phyloP scores from a whole-genome alignment of 106 monocot species.

The Allium fistulosum region DNA sequence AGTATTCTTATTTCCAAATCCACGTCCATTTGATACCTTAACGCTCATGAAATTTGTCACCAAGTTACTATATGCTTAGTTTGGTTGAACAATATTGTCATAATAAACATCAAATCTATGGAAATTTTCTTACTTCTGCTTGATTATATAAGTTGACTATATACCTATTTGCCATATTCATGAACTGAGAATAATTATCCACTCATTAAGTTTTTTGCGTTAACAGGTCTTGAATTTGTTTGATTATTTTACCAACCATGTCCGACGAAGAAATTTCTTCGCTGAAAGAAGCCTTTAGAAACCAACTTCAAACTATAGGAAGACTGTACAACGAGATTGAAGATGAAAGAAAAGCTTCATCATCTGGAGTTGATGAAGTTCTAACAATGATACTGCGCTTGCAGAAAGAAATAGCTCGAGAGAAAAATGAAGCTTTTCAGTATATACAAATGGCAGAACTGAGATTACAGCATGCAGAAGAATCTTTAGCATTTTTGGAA shows the following conservation, averaged over 20 bases:
- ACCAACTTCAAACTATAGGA: constrained; percentile 19
- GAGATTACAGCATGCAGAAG: constrained; percentile 48
- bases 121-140: no score
- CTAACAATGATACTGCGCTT: constrained; percentile 78
- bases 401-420: constrained; percentile 63
- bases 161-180: no score
- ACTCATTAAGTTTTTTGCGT: no score
- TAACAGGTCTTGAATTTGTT: no score
- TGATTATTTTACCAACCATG: constrained; percentile 6
- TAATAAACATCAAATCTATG: no score
- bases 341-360: constrained; percentile 70
- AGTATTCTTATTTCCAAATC: no score
- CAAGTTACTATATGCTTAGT: no score
- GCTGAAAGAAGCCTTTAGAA: constrained; percentile 30
- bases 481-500: constrained; percentile 38
- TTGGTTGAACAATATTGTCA: no score
- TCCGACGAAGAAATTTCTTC: constrained; percentile 24
- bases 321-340: constrained; percentile 51
- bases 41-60: no score
- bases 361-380: constrained; percentile 57
- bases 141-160: no score
- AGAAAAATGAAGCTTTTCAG: constrained; percentile 64
- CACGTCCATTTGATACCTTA: no score
- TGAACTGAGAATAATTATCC: no score
- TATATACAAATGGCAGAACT: constrained; percentile 69